Base-by-base conservation (phyloP, 495 filamentous ascomycete species). In the Hypomontagnella submonticulosa region DNA sequence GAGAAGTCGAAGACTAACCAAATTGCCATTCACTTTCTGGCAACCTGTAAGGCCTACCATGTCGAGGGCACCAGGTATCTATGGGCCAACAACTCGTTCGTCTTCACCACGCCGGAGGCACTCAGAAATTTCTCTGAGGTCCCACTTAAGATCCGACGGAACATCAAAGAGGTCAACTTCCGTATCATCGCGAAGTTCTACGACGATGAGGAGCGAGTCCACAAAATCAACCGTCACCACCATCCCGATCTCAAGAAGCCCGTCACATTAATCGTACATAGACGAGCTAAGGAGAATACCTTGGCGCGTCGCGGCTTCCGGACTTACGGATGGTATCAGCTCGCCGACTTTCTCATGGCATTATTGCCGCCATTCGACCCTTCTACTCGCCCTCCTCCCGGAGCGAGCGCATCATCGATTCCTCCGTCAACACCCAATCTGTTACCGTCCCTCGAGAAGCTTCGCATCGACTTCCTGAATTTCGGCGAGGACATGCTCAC, bases 381-480 rank as follows among this genome's bases (percentile, higher is more conserved):
- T 37, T 53, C 65, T 23, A 20, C 2, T 23, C 4, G 19, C 33
- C 12, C 42, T 9, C 19, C 50, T 18, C 41, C 44, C 7, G 50
- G 50, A 18, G 61, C 46, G 12, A 11, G 38, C 5, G 7, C 23
- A 2, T 11, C 19, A 3, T 27, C 46, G 3, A 36, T 51, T 20
- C 11, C 37, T 10, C 18, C 56, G 3, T 67, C 69, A 0, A 63
- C 68, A 5, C 78, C 75, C 19, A 75, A 73, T 19, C 66, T 83
- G n/a, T 62, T 83, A 0, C 80, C 81, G 4, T 52, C 44, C 13
- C 67, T 83, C 18, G 67, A 77, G 41, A 73, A 66, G 2, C 38
- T 83, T 62, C 73, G 79, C 30, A 73, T 83, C 20, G 81, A 83
- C 47, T 76, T 82, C 36, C 76, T 82, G 46, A 82, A 82, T 62